phyloP scores from a whole-genome alignment of 164 flowering plant genomes.

The Aristolochia contorta region DNA sequence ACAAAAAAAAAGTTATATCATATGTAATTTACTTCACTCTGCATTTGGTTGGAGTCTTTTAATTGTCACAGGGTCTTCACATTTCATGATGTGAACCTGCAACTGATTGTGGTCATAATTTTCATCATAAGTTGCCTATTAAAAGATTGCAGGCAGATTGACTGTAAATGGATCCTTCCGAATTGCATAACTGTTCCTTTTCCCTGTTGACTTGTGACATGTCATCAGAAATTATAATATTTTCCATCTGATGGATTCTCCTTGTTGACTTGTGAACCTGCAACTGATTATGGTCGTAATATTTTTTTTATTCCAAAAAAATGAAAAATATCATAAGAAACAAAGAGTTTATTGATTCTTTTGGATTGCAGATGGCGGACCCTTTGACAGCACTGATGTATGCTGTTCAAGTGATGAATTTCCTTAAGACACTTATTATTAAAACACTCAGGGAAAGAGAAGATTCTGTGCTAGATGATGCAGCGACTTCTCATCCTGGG shows the following conservation, averaged over 20 bases:
- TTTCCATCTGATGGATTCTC: too few relatives aligned
- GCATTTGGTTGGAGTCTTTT: neutral
- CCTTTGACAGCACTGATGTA: slow-evolving; percentile 84
- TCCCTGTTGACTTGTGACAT: too few relatives aligned
- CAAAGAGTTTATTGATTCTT: neutral
- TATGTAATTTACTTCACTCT: neutral
- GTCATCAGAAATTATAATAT: neutral
- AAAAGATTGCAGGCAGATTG: too few relatives aligned
- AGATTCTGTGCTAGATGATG: slow-evolving; percentile 32
- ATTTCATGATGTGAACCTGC: too few relatives aligned
- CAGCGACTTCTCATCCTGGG: slow-evolving; percentile 26
- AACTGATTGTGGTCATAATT: too few relatives aligned
- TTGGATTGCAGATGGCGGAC: slow-evolving; percentile 66
- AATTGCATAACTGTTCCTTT: too few relatives aligned
- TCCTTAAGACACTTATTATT: slow-evolving; percentile 56
- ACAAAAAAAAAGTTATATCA: neutral
- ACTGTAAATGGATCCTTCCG: too few relatives aligned
- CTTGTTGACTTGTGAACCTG: too few relatives aligned
- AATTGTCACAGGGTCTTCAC: too few relatives aligned
- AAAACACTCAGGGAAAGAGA: slow-evolving; percentile 51
- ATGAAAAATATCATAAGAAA: neutral
- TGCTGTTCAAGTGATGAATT: slow-evolving; percentile 90
- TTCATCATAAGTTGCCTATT: too few relatives aligned
- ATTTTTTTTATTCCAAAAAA: too few relatives aligned
- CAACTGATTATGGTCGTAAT: too few relatives aligned